Percentiles rank a stretch among this genome's conserved stretches.
These are phyloP conservation scores for Phytophthora agathidicida DNA, from an alignment of 352 stramenopile genomes.

Conservation along the genomic window DNA sequence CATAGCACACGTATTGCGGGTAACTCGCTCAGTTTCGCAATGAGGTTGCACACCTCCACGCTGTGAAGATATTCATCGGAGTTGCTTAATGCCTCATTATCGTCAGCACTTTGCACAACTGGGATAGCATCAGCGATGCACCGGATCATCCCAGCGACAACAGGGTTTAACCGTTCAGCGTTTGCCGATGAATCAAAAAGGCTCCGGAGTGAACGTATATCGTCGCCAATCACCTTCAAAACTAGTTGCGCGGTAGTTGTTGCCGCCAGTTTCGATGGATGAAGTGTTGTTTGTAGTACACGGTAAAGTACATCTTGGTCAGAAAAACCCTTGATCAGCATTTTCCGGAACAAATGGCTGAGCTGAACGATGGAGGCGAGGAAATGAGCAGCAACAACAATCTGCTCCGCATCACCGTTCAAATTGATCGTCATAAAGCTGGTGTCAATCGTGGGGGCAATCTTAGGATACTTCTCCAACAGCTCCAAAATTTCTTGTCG, in stretches of 20 bases:
- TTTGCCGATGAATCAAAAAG: slow-evolving; percentile 51
- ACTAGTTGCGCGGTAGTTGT: slow-evolving; percentile 59
- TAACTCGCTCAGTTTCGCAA: slow-evolving; percentile 65
- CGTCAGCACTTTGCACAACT: slow-evolving; percentile 50
- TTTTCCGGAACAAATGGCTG: slow-evolving; percentile 68
- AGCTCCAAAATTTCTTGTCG: slow-evolving; percentile 57
- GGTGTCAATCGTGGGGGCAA: slow-evolving; percentile 54
- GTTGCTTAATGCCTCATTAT: slow-evolving; percentile 46
- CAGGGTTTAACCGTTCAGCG: slow-evolving; percentile 47
- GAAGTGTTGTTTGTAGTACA: slow-evolving; percentile 69
- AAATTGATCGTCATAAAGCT: slow-evolving; percentile 69
- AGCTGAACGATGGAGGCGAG: slow-evolving; percentile 57
- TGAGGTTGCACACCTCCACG: slow-evolving; percentile 61
- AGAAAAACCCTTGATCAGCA: slow-evolving; percentile 51
- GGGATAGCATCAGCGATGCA: slow-evolving; percentile 52
- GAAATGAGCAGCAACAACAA: slow-evolving; percentile 68
- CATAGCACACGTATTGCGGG: slow-evolving; percentile 53
- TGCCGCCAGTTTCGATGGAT: slow-evolving; percentile 70
- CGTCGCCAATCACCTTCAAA: slow-evolving; percentile 67
- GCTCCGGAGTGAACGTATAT: slow-evolving; percentile 48
- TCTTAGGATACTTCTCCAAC: slow-evolving; percentile 60
- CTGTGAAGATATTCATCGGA: slow-evolving; percentile 77
- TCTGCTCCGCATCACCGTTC: slow-evolving; percentile 65
- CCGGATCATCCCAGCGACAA: slow-evolving; percentile 61
- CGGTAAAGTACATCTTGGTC: slow-evolving; percentile 71